Percentiles rank a stretch among this genome's conserved stretches.
These are phyloP conservation scores for Friedmanniomyces endolithicus DNA, from an alignment of 495 filamentous ascomycete genomes.

Conservation along the genomic window DNA sequence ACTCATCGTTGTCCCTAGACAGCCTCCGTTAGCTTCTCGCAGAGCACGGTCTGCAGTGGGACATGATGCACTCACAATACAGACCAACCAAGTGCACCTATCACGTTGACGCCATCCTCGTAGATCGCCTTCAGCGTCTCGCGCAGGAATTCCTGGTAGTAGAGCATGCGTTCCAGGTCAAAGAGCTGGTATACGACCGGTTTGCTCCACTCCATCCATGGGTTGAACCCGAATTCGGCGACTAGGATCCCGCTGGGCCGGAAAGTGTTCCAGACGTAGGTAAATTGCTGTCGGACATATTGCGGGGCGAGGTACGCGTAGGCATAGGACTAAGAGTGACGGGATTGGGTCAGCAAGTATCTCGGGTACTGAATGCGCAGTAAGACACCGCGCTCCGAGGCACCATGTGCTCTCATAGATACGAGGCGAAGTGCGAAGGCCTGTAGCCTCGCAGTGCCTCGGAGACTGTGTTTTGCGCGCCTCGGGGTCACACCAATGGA, in stretches of 20 bases:
- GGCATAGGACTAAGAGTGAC: not conserved
- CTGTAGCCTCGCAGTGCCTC: too few species aligned
- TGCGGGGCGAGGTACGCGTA: slow-evolving; percentile 24
- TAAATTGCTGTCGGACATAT: slow-evolving; percentile 23
- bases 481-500: too few species aligned
- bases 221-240: slow-evolving; percentile 24
- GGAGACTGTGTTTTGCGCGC: too few species aligned
- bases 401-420: too few species aligned
- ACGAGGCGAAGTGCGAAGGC: too few species aligned
- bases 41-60: not conserved
- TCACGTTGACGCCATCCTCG: slow-evolving; percentile 25
- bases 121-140: slow-evolving; percentile 25
- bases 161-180: slow-evolving; percentile 20
- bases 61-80: slow-evolving; percentile 7
- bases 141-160: slow-evolving; percentile 24
- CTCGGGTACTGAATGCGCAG: too few species aligned
- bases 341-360: too few species aligned
- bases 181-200: slow-evolving; percentile 18
- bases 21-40: not conserved
- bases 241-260: slow-evolving; percentile 17
- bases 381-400: too few species aligned
- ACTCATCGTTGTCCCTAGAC: slow-evolving; percentile 6
- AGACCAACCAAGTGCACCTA: slow-evolving; percentile 23
- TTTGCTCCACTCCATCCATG: slow-evolving; percentile 20
- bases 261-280: slow-evolving; percentile 27